Percentiles rank a stretch among this genome's conserved stretches.
These are phyloP conservation scores for Mycena indigotica DNA, from an alignment of 768 basidiomycete genomes.

Conservation along the genomic window DNA sequence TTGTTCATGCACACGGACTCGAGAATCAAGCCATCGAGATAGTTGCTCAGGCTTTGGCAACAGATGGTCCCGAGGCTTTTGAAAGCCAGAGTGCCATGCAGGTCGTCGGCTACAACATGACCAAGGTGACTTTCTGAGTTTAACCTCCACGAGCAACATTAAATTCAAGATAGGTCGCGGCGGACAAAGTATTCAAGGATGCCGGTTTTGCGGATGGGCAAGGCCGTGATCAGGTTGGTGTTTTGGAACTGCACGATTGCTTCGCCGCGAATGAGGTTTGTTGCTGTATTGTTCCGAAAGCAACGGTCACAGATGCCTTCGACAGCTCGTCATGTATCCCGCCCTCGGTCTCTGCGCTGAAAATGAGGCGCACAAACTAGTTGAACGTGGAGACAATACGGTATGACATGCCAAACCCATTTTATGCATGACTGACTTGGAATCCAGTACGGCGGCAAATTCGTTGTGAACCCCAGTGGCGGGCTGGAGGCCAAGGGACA, in stretches of 20 bases:
- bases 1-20: constrained; percentile 68
- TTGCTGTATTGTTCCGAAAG: neutral
- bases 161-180: too few species aligned
- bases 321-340: constrained; percentile 77
- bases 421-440: neutral
- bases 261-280: constrained; percentile 79
- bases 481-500: constrained; percentile 90
- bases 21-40: constrained; percentile 90
- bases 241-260: constrained; percentile 86
- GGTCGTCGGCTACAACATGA: constrained; percentile 79
- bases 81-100: constrained; percentile 76
- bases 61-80: constrained; percentile 67
- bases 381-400: constrained; percentile 78
- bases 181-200: constrained; percentile 68
- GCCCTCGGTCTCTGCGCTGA: constrained; percentile 71
- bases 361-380: constrained; percentile 72
- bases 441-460: constrained; percentile 77
- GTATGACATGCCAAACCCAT: constrained; percentile 40
- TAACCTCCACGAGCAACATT: too few species aligned
- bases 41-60: constrained; percentile 63
- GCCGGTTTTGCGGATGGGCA: constrained; percentile 68
- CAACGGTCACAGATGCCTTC: neutral
- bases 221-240: constrained; percentile 76
- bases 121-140: too few species aligned
- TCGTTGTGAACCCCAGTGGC: constrained; percentile 81